These are phyloP conservation scores for Pichia sporocuriosa DNA, from an alignment of 805 yeast genomes.

Conservation along the genomic window DNA sequence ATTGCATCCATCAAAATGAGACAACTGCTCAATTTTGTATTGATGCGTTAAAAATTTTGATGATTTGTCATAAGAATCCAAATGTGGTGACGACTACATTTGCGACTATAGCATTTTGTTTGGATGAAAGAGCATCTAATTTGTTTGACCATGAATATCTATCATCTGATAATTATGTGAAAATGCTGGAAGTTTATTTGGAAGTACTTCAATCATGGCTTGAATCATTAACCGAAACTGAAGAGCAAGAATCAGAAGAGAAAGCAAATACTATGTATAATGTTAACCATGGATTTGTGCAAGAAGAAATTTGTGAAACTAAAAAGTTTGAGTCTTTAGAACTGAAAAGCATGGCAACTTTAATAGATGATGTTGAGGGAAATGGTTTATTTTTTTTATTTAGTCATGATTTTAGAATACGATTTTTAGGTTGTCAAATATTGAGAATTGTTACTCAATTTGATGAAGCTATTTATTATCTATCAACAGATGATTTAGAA, in stretches of 20 bases:
- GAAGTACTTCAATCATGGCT: conserved; percentile 82
- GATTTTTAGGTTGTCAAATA: conserved; percentile 71
- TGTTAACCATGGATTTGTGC: conserved; percentile 29
- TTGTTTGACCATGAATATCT: conserved; percentile 51
- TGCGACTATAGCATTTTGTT: conserved; percentile 71
- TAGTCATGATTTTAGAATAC: conserved; percentile 71
- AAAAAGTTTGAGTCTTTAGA: conserved; percentile 58
- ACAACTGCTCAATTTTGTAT: conserved; percentile 60
- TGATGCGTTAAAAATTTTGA: conserved; percentile 53
- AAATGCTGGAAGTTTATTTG: conserved; percentile 61
- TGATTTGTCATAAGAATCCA: conserved; percentile 66
- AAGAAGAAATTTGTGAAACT: conserved; percentile 36
- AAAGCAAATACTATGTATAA: conserved; percentile 30
- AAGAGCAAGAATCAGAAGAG: conserved; percentile 21
- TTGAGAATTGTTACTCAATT: conserved; percentile 75
- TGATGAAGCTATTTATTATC: conserved; percentile 70
- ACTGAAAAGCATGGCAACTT: conserved; percentile 71
- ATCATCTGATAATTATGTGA: conserved; percentile 54
- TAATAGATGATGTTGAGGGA: conserved; percentile 93
- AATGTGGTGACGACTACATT: conserved; percentile 63
- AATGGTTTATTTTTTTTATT: conserved; percentile 88
- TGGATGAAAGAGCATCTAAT: conserved; percentile 62
- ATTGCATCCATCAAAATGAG: conserved; percentile 60
- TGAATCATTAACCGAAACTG: conserved; percentile 43
- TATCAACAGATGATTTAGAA: conserved; percentile 20